Conservation (phyloP, 2,329 filamentous ascomycete genomes). For the Diplocarpon mali region DNA sequence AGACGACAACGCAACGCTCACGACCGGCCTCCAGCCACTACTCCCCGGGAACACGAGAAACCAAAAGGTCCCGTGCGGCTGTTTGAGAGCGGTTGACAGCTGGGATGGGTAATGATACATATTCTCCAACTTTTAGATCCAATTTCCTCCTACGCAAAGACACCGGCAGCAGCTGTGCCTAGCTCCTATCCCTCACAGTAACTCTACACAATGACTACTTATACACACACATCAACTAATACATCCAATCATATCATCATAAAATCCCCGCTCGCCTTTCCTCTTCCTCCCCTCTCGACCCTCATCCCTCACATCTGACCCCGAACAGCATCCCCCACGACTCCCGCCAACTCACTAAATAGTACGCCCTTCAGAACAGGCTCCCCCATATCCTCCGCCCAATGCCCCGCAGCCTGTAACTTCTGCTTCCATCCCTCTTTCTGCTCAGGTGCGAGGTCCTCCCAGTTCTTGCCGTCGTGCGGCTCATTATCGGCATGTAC, state of each 20-base stretch:
- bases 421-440: constrained; percentile 23
- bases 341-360: constrained; percentile 26
- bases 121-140: too few species aligned
- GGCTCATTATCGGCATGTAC: constrained; percentile 19
- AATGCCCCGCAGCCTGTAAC: constrained; percentile 25
- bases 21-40: too few species aligned
- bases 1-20: too few species aligned
- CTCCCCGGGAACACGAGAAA: too few species aligned
- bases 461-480: constrained; percentile 23
- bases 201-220: neutral
- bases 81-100: too few species aligned
- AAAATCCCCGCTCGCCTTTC: neutral
- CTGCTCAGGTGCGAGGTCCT: constrained; percentile 21
- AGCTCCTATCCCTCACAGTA: neutral
- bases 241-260: neutral
- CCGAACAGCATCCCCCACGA: constrained; percentile 21
- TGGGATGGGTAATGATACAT: too few species aligned
- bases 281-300: neutral
- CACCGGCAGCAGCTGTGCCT: too few species aligned
- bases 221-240: neutral
- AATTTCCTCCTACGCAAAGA: too few species aligned
- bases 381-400: constrained; percentile 25
- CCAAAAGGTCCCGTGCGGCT: too few species aligned
- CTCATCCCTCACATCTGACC: neutral
- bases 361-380: constrained; percentile 26